Base-by-base conservation (phyloP, 1,284 basidiomycete species). In the Ceratobasidium sp. region DNA sequence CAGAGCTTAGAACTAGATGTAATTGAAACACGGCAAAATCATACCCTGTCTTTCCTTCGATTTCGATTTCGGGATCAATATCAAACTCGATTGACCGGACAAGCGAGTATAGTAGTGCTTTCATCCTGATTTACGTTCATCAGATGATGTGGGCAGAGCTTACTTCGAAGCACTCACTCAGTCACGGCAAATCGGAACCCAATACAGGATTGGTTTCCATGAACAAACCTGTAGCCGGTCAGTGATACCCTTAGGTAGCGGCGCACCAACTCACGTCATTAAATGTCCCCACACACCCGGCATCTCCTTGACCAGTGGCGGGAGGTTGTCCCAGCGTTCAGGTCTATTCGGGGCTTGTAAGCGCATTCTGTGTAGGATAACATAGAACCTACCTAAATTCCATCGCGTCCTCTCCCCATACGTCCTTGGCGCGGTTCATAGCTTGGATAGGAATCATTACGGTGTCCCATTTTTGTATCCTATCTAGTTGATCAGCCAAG, bases 141-240 rank as follows among this genome's bases (percentile, higher is more conserved):
- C 18, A 52, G 20, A 54, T n/a, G 23, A 23, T 18, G 18, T 10
- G n/a, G 20, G 12, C 30, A 23, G n/a, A 27, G 2, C 5, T 57
- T 57, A 7, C n/a, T 18, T 50, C 8, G 44, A 55, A n/a, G 20
- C 0, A 83, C 86, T 79, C 79, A 90, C 89, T 94, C 92, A 27
- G 89, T 85, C 30, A 94, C 81, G 1, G 92, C 88, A 81, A 94
- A 93, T 6, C 90, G 88, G 82, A 91, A 93, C 0, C 92, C 92
- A 59, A 92, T 91, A 81, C 91, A 92, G 1, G 89, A 16, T 10
- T 73, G 67, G 16, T 33, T 50, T 60, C 70, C 52, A 16, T 66
- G 48, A 57, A 54, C 23, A n/a, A 59, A 93, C 2, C 59, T 60
- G 20, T 16, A 30, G 30, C 18, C 44, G 10, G 8, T 60, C 14